A percentile compares a stretch with the other conserved stretches of the same genome.
These are phyloP conservation scores for Cryptosporidium meleagridis DNA, from an alignment of 169 alveolate species.

Conservation along the genomic window DNA sequence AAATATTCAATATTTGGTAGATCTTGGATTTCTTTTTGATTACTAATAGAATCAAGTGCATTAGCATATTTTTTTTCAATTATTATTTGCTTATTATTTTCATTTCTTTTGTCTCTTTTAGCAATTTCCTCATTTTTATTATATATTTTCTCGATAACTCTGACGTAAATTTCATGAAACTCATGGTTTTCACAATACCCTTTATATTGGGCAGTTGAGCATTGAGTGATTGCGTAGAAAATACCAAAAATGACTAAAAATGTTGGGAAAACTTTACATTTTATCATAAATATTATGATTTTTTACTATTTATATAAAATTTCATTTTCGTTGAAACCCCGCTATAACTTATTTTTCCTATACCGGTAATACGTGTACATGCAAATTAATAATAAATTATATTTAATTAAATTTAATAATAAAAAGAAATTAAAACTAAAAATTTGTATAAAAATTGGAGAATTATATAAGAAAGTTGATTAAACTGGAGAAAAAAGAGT, in stretches of 20 bases:
- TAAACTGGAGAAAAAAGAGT: no score
- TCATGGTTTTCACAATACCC: constrained; percentile 5
- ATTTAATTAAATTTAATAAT: neutral
- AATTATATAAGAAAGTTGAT: no score
- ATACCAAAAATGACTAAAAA: neutral
- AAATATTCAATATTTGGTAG: neutral
- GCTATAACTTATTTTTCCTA: constrained; percentile 7
- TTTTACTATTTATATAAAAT: no score
- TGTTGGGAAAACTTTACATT: constrained; percentile 15
- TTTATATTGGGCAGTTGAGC: neutral
- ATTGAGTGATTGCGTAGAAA: neutral
- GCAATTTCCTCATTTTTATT: neutral
- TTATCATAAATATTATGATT: constrained; percentile 26
- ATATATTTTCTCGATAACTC: neutral
- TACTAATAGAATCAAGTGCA: neutral
- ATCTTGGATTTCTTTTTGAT: neutral
- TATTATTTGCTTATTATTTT: no score
- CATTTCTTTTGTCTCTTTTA: neutral
- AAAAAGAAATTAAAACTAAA: neutral
- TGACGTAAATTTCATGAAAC: neutral
- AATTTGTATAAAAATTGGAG: neutral
- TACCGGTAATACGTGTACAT: constrained; percentile 44
- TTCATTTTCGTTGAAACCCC: neutral
- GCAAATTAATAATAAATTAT: constrained; percentile 11
- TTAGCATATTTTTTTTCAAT: neutral